These are phyloP conservation scores for Calonectria honghensis DNA, from an alignment of 2,329 filamentous ascomycete genomes.

Conservation along the genomic window DNA sequence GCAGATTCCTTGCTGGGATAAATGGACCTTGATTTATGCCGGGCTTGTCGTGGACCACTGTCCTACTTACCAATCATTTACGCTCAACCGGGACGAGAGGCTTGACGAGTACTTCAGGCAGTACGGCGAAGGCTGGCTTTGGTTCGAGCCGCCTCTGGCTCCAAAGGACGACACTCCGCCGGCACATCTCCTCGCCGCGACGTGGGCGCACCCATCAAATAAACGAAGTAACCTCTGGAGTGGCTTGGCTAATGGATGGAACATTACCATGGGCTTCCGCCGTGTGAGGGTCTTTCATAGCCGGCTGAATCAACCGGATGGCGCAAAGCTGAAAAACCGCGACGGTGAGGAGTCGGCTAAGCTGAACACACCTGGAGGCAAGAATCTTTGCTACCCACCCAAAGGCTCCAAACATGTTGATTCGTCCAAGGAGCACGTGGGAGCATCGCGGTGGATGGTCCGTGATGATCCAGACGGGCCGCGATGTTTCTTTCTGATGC, in stretches of 20 bases:
- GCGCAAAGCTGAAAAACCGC: neutral
- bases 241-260: conserved; percentile 39
- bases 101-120: conserved; percentile 48
- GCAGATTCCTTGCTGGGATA: conserved; percentile 50
- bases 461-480: conserved; percentile 43
- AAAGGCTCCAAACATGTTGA: conserved; percentile 22
- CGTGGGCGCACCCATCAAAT: conserved; percentile 49
- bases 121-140: conserved; percentile 54
- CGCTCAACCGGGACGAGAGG: conserved; percentile 48
- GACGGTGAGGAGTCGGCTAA: neutral
- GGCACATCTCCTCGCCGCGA: conserved; percentile 50
- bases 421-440: neutral
- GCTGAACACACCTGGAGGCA: conserved; percentile 33
- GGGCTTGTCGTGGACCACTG: conserved; percentile 49
- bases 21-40: conserved; percentile 52
- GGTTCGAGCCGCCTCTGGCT: conserved; percentile 51
- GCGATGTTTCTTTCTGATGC: conserved; percentile 53
- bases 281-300: conserved; percentile 50
- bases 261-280: conserved; percentile 55
- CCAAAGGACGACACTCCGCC: conserved; percentile 37
- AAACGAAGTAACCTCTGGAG: conserved; percentile 8
- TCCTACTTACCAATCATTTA: conserved; percentile 52
- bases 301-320: conserved; percentile 31
- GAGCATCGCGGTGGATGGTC: conserved; percentile 30
- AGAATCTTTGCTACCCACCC: conserved; percentile 46